These are phyloP conservation scores for Fistulinella staudtii DNA, from an alignment of 1,284 basidiomycete genomes.

Conservation along the genomic window DNA sequence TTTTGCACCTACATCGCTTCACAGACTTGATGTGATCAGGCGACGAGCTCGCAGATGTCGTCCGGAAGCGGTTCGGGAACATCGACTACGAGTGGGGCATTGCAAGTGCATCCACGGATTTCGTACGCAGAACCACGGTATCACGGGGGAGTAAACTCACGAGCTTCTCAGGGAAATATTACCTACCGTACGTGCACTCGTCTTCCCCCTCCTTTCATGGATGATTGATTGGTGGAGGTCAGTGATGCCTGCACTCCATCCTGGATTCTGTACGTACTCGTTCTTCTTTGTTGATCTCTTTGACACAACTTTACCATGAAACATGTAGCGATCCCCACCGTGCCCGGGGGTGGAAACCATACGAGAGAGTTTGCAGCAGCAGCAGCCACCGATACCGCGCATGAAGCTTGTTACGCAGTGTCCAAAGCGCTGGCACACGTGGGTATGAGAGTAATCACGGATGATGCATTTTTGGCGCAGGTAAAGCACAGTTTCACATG, in stretches of 20 bases:
- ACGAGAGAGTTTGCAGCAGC: slow-evolving; percentile 54
- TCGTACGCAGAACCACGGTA: slow-evolving; percentile 30
- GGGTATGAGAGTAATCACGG: slow-evolving; percentile 54
- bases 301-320: not conserved
- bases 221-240: not conserved
- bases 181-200: slow-evolving; percentile 43
- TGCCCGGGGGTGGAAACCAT: slow-evolving; percentile 59
- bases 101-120: slow-evolving; percentile 65
- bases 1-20: not conserved
- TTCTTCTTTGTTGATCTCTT: not conserved
- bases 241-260: slow-evolving; percentile 48
- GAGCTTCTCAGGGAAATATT: slow-evolving; percentile 51
- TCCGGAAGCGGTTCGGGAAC: slow-evolving; percentile 49
- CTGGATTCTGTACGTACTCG: slow-evolving; percentile 40
- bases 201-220: not conserved
- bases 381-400: slow-evolving; percentile 52
- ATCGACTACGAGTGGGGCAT: slow-evolving; percentile 55
- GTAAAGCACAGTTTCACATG: too few species aligned
- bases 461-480: slow-evolving; percentile 35
- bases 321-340: slow-evolving; percentile 49
- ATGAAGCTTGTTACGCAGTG: slow-evolving; percentile 51
- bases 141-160: not conserved
- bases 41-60: slow-evolving; percentile 52
- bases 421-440: slow-evolving; percentile 58
- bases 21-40: slow-evolving; percentile 36